A percentile compares a stretch with the other conserved stretches of the same genome.
Conservation (phyloP, 23 red algal species). For the Cyanidiococcus yangmingshanensis region DNA sequence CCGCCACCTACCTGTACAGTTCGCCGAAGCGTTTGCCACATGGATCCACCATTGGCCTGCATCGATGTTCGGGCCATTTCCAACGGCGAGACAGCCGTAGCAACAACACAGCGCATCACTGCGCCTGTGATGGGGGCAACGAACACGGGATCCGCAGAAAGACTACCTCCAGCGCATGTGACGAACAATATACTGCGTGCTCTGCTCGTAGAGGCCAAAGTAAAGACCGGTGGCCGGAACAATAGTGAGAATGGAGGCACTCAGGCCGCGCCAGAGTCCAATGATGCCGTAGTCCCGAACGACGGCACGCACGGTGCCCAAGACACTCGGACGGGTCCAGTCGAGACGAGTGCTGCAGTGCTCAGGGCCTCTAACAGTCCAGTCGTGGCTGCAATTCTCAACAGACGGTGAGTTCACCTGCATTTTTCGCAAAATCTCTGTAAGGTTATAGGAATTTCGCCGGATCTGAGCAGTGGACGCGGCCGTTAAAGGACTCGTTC, state of each 20-base stretch:
- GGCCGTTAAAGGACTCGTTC: not conserved
- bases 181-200: not conserved
- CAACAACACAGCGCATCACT: conserved; percentile 32
- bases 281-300: conserved; percentile 38
- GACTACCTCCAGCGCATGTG: not conserved
- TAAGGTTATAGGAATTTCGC: too few species aligned
- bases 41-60: conserved; percentile 41
- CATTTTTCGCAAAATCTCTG: not conserved
- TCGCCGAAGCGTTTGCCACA: conserved; percentile 35
- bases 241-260: conserved; percentile 39
- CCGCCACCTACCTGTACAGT: conserved; percentile 21
- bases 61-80: conserved; percentile 71
- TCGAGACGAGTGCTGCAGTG: conserved; percentile 14
- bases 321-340: not conserved
- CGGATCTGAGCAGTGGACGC: not conserved
- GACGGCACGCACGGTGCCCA: conserved; percentile 47
- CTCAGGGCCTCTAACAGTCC: not conserved
- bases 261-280: conserved; percentile 82
- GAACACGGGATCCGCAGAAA: not conserved
- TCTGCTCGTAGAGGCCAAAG: conserved; percentile 84
- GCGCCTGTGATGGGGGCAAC: conserved; percentile 32
- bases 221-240: conserved; percentile 85
- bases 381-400: not conserved
- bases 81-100: conserved; percentile 43
- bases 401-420: not conserved